Percentiles rank a stretch among this genome's conserved stretches.
Evolutionary conservation across 2,329 filamentous ascomycete species (phyloP).

Genomic region (Kalmusia sp.): DNA sequence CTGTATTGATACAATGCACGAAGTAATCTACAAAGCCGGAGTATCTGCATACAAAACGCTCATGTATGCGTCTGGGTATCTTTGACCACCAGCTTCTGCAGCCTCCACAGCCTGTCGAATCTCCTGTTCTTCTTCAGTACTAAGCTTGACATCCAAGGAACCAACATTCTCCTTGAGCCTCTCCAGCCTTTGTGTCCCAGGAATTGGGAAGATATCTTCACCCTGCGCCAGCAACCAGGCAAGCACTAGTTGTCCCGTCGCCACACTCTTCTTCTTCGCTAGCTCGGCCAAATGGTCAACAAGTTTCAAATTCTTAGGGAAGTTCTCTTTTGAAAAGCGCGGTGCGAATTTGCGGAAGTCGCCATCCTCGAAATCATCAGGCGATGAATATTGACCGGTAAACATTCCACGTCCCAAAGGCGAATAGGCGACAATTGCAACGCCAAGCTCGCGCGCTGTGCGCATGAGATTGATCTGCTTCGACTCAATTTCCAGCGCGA

Average conservation of each 20-base stretch:
- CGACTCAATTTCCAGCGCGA: conserved; percentile 56
- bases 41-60: conserved; percentile 49
- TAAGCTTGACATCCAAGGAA: conserved; percentile 34
- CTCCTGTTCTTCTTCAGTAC: conserved; percentile 34
- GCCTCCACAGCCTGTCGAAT: conserved; percentile 33
- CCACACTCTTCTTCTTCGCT: conserved; percentile 58
- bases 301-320: conserved; percentile 16
- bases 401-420: conserved; percentile 47
- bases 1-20: background rate
- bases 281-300: conserved; percentile 18
- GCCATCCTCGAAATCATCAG: conserved; percentile 54
- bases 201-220: conserved; percentile 64
- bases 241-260: conserved; percentile 64
- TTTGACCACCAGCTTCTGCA: conserved; percentile 52
- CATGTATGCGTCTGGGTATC: conserved; percentile 50
- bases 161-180: conserved; percentile 42
- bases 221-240: conserved; percentile 50
- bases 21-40: conserved; percentile 27
- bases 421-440: conserved; percentile 48
- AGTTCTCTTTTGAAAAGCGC: conserved; percentile 52
- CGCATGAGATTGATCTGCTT: conserved; percentile 42
- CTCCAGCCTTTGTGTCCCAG: conserved; percentile 50
- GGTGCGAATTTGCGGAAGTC: conserved; percentile 41
- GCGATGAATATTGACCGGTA: conserved; percentile 35
- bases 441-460: conserved; percentile 54